Conservation (phyloP, 192 early-diverging fungal species). For the Coemansia pectinata region DNA sequence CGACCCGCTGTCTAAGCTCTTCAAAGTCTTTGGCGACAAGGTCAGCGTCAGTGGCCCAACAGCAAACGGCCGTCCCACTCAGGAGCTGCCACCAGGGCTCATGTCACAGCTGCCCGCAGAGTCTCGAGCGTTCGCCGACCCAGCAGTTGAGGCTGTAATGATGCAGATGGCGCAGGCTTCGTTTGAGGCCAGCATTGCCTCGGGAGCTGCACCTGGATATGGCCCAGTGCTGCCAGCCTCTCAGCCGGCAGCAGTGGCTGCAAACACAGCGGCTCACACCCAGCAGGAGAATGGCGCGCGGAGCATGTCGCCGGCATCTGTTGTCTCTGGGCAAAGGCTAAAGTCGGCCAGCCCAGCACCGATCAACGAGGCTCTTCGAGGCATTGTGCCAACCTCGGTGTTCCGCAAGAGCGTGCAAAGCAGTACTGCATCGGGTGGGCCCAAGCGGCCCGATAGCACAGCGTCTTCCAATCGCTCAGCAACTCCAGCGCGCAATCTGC, state of each 20-base stretch:
- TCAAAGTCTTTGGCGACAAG: slow-evolving; percentile 51
- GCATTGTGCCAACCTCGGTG: slow-evolving; percentile 54
- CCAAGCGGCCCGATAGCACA: slow-evolving; percentile 26
- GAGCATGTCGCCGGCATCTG: not conserved
- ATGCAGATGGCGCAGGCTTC: slow-evolving; percentile 8
- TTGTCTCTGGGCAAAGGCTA: slow-evolving; percentile 7
- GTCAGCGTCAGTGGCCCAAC: slow-evolving; percentile 30
- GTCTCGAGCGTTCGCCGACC: slow-evolving; percentile 4
- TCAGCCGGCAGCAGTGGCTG: not conserved
- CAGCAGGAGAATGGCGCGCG: not conserved
- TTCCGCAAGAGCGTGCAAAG: slow-evolving; percentile 49
- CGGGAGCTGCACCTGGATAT: not conserved
- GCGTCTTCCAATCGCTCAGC: slow-evolving; percentile 33
- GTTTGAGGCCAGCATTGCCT: not conserved
- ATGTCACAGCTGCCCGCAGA: not conserved
- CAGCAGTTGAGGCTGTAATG: slow-evolving; percentile 8
- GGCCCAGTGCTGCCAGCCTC: not conserved
- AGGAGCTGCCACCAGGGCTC: not conserved
- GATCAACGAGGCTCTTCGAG: slow-evolving; percentile 52
- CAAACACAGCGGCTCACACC: not conserved
- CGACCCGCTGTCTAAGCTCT: slow-evolving; percentile 46
- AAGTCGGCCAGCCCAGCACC: slow-evolving; percentile 42
- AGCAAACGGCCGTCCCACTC: not conserved
- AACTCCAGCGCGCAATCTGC: slow-evolving; percentile 45
- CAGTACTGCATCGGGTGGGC: slow-evolving; percentile 9